Percentiles rank a stretch among this genome's conserved stretches.
Conservation (phyloP, 805 yeast genomes). For the Candida easanensis region DNA sequence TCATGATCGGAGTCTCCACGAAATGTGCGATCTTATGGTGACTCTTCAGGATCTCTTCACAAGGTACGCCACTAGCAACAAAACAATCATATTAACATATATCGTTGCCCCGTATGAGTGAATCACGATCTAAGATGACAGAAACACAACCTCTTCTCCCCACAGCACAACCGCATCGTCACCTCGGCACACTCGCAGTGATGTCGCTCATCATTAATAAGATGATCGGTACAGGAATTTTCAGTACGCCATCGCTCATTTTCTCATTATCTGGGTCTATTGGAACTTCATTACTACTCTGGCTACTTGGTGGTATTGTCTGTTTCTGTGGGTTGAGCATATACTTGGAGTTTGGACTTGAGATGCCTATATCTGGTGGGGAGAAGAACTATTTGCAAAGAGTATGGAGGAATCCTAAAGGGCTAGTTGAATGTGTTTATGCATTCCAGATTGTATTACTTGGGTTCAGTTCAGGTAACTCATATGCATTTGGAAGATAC, state of each 20-base stretch:
- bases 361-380: conserved; percentile 65
- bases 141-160: conserved; percentile 16
- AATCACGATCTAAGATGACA: no score
- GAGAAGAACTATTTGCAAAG: conserved; percentile 65
- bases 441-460: conserved; percentile 54
- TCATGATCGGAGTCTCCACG: no score
- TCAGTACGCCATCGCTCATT: conserved; percentile 64
- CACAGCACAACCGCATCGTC: conserved; percentile 11
- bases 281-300: conserved; percentile 51
- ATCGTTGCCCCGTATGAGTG: no score
- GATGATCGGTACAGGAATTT: conserved; percentile 75
- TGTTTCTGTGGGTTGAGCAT: conserved; percentile 54
- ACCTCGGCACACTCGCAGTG: conserved; percentile 20
- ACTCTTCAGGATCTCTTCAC: no score
- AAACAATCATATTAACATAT: no score
- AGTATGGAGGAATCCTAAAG: conserved; percentile 51
- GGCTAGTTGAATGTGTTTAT: conserved; percentile 46
- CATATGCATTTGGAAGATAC: conserved; percentile 64
- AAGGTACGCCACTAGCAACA: no score
- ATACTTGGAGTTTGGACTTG: conserved; percentile 63
- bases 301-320: conserved; percentile 62
- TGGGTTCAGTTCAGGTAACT: conserved; percentile 61
- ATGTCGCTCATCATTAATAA: conserved; percentile 53
- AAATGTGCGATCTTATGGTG: no score
- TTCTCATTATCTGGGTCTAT: conserved; percentile 56